A percentile compares a stretch with the other conserved stretches of the same genome.
phyloP scores from a whole-genome alignment of 768 basidiomycete species.

The Pleurotus eryngii region DNA sequence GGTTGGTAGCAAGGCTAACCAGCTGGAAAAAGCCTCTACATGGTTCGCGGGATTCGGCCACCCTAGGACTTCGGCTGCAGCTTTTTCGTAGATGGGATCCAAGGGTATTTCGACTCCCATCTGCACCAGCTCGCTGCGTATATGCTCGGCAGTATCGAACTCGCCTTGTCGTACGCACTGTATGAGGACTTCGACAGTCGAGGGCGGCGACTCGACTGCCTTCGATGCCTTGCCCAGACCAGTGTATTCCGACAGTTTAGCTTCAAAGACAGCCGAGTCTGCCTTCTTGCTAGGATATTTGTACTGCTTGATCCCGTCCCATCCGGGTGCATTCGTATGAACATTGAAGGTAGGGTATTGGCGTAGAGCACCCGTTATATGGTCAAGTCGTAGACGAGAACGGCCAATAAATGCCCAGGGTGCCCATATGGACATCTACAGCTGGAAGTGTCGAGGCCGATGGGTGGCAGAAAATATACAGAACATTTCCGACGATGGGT shows the following conservation, averaged over 20 bases:
- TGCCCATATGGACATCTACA: conserved; percentile 8
- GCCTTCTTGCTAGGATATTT: background rate
- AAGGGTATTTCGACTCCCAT: conserved; percentile 34
- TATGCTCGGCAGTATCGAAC: conserved; percentile 25
- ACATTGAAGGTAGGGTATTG: background rate
- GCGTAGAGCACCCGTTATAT: background rate
- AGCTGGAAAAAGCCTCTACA: conserved; percentile 26
- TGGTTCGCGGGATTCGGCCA: conserved; percentile 15
- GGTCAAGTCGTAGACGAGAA: background rate
- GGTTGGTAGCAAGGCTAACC: conserved; percentile 42
- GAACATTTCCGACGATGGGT: background rate
- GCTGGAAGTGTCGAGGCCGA: background rate
- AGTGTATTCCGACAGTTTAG: conserved; percentile 2
- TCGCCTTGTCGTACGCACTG: conserved; percentile 25
- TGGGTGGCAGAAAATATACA: too few relatives aligned
- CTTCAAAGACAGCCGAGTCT: conserved; percentile 12
- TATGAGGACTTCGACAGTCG: conserved; percentile 14
- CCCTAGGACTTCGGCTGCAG: conserved; percentile 30
- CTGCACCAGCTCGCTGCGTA: conserved; percentile 37
- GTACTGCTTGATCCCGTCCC: conserved; percentile 4
- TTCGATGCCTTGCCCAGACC: background rate
- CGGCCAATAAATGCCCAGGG: conserved; percentile 3
- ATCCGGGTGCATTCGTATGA: conserved; percentile 4
- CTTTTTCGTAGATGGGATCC: conserved; percentile 31
- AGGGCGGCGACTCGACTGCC: conserved; percentile 9